phyloP scores from a whole-genome alignment of 768 basidiomycete genomes.

The Termitomyces sp. region DNA sequence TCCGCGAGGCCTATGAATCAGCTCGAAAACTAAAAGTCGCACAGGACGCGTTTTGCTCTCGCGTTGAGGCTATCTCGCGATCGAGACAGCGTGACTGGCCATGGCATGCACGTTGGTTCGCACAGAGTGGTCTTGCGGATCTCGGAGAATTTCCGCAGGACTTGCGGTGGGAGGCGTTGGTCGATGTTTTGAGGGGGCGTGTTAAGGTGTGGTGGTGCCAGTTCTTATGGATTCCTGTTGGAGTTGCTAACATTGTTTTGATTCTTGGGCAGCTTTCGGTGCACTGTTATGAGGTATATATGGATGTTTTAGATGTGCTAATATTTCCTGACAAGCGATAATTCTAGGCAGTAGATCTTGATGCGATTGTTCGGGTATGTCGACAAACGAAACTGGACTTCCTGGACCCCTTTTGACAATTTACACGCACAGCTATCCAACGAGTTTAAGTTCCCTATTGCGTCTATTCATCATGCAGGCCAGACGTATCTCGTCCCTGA shows the following conservation, averaged over 20 bases:
- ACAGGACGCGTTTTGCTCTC: slow-evolving; percentile 64
- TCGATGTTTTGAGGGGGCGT: slow-evolving; percentile 66
- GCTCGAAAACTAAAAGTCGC: slow-evolving; percentile 60
- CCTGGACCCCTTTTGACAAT: not conserved
- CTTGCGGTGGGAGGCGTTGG: slow-evolving; percentile 65
- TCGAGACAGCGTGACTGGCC: slow-evolving; percentile 1
- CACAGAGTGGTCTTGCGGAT: slow-evolving; percentile 3
- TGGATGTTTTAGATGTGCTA: not conserved
- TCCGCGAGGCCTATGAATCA: slow-evolving; percentile 66
- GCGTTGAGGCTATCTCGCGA: slow-evolving; percentile 28
- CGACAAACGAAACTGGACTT: not conserved
- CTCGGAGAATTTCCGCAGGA: slow-evolving; percentile 57
- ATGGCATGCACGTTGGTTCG: slow-evolving; percentile 2
- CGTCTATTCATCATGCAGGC: slow-evolving; percentile 75
- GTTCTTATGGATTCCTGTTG: not conserved
- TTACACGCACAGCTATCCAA: slow-evolving; percentile 50
- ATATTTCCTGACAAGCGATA: not conserved
- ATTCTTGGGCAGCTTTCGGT: slow-evolving; percentile 25
- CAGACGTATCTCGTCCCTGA: slow-evolving; percentile 81
- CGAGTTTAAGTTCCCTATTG: slow-evolving; percentile 74
- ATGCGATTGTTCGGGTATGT: slow-evolving; percentile 57
- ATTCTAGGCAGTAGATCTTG: slow-evolving; percentile 59
- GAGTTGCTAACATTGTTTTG: not conserved
- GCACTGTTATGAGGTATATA: slow-evolving; percentile 38
- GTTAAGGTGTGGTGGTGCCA: slow-evolving; percentile 49